These are phyloP conservation scores for Lasiosphaeriaceae sp. DNA, from an alignment of 495 filamentous ascomycete species.

Conservation along the genomic window DNA sequence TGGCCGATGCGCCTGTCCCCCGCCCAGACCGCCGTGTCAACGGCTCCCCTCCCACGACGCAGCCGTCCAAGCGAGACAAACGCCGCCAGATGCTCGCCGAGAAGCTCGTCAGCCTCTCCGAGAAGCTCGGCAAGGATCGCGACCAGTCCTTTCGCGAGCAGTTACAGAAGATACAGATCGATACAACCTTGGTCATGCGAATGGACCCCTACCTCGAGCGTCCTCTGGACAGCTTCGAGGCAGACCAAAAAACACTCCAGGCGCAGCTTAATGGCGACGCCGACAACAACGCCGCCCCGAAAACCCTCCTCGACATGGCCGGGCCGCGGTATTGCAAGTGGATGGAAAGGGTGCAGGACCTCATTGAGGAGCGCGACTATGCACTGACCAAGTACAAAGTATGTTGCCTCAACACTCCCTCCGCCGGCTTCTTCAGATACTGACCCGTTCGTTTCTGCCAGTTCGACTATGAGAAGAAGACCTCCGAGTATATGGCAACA, in stretches of 20 bases:
- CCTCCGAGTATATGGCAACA: conserved; percentile 46
- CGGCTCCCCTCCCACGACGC: conserved; percentile 26
- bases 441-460: conserved; percentile 24
- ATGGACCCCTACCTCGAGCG: conserved; percentile 73
- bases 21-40: conserved; percentile 26
- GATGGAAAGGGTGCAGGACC: conserved; percentile 77
- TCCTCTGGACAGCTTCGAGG: conserved; percentile 67
- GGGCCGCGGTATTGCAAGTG: conserved; percentile 78
- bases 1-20: conserved; percentile 20
- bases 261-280: conserved; percentile 49
- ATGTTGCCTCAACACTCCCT: conserved; percentile 25
- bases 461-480: conserved; percentile 53
- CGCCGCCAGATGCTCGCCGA: conserved; percentile 74
- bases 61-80: conserved; percentile 80
- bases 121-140: conserved; percentile 72
- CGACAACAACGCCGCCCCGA: conserved; percentile 39
- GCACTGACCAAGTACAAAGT: conserved; percentile 74
- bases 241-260: conserved; percentile 61
- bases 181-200: conserved; percentile 79
- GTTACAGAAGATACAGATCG: conserved; percentile 80
- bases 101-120: conserved; percentile 65
- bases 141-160: conserved; percentile 85
- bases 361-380: conserved; percentile 77
- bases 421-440: conserved; percentile 1
- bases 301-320: conserved; percentile 57